Evolutionary conservation across 129 eudicot genomes (phyloP), one percentile per base, ranked within the genome.

Genomic region (Rutidosis leptorrhynchoides): DNA sequence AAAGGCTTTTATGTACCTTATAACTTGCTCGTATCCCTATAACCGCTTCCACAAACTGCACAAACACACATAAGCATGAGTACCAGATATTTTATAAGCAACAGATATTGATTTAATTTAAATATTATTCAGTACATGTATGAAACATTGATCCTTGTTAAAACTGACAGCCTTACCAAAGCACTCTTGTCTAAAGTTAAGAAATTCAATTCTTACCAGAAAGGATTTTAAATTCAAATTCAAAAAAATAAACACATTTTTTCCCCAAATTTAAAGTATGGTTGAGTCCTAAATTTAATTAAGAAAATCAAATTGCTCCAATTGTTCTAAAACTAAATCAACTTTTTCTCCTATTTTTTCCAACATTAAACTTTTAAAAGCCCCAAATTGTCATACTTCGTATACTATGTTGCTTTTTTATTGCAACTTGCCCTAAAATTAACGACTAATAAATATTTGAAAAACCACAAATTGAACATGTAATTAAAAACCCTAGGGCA

Each of bases 31-130:
- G 87, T 40, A 90, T 82, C 46, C 77, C 95, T 21, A 90, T 72
- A 71, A 74, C 66, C 29, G 90, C 97, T 84, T 90, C 97, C 24
- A 87, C 97, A 79, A 90, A 90, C 95, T 90, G 91, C 81, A 80
- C 42, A 57, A 51, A 65, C 11, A 65, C 64, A 66, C 63, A 26
- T 1, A 26, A 24, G 22, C 26, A 58, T 30, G 32, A 58, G 53
- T 24, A 23, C 42, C 53, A 49, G 37, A 51, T 8, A 53, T 53
- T 21, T 59, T n/a, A 45, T 2, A 63, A 8, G 24, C 53, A 24
- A 71, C 5, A 23, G 2, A 72, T 17, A 72, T 63, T 33, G 55
- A 63, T 23, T 35, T 10, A 25, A n/a, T n/a, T n/a, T 25, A 52
- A 7, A 33, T 35, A 10, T 35, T 8, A 33, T 4, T 33, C 42